Percentiles rank a stretch among this genome's conserved stretches.
phyloP scores from a whole-genome alignment of 192 early-diverging fungal genomes.

The Rhizophagus sp. region DNA sequence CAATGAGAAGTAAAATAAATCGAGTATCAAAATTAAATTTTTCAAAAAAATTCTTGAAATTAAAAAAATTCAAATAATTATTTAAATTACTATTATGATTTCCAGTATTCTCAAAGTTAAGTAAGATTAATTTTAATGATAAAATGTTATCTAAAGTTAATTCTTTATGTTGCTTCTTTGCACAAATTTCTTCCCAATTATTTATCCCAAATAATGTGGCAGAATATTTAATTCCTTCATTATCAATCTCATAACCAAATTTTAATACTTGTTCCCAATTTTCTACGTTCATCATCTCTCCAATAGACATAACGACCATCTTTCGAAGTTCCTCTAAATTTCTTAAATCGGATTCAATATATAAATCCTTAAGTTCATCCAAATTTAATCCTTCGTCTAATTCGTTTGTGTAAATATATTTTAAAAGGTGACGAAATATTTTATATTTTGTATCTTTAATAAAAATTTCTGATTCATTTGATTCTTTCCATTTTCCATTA shows the following conservation, averaged over 20 bases:
- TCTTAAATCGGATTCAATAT: not conserved
- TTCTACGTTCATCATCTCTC: not conserved
- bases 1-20: too few species aligned
- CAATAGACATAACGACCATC: not conserved
- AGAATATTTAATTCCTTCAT: not conserved
- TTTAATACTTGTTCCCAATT: constrained; percentile 2
- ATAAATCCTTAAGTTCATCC: not conserved
- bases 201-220: not conserved
- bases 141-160: too few species aligned
- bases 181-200: not conserved
- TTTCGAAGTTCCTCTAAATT: not conserved
- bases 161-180: not conserved
- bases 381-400: not conserved
- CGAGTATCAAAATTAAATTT: too few species aligned
- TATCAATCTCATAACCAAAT: not conserved
- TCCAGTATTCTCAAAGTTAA: too few species aligned
- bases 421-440: not conserved
- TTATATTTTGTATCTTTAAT: constrained; percentile 27
- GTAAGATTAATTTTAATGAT: too few species aligned
- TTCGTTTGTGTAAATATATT: not conserved
- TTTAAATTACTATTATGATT: too few species aligned
- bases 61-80: too few species aligned
- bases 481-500: constrained; percentile 22
- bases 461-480: not conserved
- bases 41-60: too few species aligned